Percentiles rank a stretch among this genome's conserved stretches.
Evolutionary conservation across 169 alveolate genomes (phyloP).

Genomic region (Amoebophrya sp.): DNA sequence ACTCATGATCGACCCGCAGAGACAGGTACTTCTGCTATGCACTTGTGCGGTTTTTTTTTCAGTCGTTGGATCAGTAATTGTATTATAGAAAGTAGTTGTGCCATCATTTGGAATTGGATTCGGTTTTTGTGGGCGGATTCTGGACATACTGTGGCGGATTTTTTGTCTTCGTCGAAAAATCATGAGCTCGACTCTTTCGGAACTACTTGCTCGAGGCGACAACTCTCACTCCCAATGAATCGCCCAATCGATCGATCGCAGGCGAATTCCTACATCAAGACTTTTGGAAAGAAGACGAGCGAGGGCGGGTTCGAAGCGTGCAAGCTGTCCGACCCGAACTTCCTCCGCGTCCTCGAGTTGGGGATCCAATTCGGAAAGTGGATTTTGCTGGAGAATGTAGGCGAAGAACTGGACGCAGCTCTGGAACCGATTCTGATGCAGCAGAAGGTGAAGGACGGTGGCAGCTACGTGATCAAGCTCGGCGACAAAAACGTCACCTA

Average conservation of each 20-base stretch:
- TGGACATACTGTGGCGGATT: too few species aligned
- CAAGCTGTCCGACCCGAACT: conserved; percentile 61
- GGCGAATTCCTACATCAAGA: conserved; percentile 73
- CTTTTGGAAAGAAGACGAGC: conserved; percentile 64
- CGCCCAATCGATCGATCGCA: too few species aligned
- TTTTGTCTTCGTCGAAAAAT: too few species aligned
- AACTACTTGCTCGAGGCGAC: too few species aligned
- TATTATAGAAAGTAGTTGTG: too few species aligned
- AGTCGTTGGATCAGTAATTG: too few species aligned
- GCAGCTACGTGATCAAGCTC: conserved; percentile 50
- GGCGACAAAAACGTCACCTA: conserved; percentile 75
- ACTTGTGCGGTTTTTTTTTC: too few species aligned
- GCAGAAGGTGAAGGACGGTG: conserved; percentile 65
- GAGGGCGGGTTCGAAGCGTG: conserved; percentile 58
- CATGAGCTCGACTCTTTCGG: too few species aligned
- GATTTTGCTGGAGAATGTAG: conserved; percentile 77
- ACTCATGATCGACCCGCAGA: conserved; percentile 81
- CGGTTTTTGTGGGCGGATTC: too few species aligned
- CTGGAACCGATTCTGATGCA: conserved; percentile 73
- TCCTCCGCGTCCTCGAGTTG: conserved; percentile 63
- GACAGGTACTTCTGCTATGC: conserved; percentile 34
- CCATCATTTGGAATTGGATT: too few species aligned
- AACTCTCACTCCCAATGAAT: too few species aligned
- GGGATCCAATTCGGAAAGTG: conserved; percentile 82
- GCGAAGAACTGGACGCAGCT: conserved; percentile 77